A percentile compares a stretch with the other conserved stretches of the same genome.
Evolutionary conservation across 1,139 yeast genomes (phyloP).

Genomic region (Suhomyces terraborum): DNA sequence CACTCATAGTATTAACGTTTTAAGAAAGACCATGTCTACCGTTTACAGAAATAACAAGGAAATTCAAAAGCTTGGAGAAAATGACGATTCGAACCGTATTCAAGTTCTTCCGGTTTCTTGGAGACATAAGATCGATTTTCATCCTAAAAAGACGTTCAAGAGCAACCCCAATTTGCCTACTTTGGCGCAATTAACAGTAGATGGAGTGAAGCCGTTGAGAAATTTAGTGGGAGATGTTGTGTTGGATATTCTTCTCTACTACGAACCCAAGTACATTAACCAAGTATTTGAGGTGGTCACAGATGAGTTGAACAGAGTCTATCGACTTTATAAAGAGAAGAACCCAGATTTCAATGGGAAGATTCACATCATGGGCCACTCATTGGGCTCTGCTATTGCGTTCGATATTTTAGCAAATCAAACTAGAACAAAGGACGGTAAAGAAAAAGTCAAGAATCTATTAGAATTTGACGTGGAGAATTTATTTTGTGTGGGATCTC

Average conservation of each 20-base stretch:
- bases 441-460: slow-evolving; percentile 24
- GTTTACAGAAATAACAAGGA: slow-evolving; percentile 52
- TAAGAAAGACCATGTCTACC: slow-evolving; percentile 64
- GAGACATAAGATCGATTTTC: slow-evolving; percentile 70
- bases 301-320: slow-evolving; percentile 69
- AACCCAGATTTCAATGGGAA: slow-evolving; percentile 80
- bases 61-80: slow-evolving; percentile 40
- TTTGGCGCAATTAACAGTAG: slow-evolving; percentile 72
- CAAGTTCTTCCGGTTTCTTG: slow-evolving; percentile 81
- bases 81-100: slow-evolving; percentile 52
- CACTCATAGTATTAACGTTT: slow-evolving; percentile 76
- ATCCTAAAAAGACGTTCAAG: slow-evolving; percentile 45
- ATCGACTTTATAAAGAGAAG: slow-evolving; percentile 54
- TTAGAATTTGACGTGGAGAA: slow-evolving; percentile 73
- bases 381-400: slow-evolving; percentile 84
- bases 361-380: slow-evolving; percentile 85
- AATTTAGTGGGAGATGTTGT: slow-evolving; percentile 83
- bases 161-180: slow-evolving; percentile 52
- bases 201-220: slow-evolving; percentile 76
- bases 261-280: slow-evolving; percentile 70
- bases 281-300: slow-evolving; percentile 68
- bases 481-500: slow-evolving; percentile 83
- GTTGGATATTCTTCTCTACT: slow-evolving; percentile 80
- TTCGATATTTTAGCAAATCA: slow-evolving; percentile 74
- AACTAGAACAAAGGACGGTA: slow-evolving; percentile 25